Evolutionary conservation across 2,329 filamentous ascomycete species (phyloP), one percentile per base, ranked within the genome.

Genomic region (Colletotrichum scovillei): DNA sequence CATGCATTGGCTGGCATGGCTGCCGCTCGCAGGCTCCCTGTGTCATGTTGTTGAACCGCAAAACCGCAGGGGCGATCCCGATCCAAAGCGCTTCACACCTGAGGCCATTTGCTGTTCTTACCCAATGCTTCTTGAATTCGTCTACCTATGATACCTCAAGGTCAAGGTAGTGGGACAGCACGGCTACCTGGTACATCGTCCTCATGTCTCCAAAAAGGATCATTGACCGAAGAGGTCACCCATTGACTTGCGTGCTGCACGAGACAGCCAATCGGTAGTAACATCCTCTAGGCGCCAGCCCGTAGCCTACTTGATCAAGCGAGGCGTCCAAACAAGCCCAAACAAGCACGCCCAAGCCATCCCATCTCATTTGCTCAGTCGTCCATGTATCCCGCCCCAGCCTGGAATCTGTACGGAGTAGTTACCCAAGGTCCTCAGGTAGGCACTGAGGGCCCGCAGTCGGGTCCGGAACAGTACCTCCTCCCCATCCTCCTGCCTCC

Each of bases 51-150:
- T 56, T 70, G 14, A 66, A 73, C 67, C 71, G 67, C 60, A 26
- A 73, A 60, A 56, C 55, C 55, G 55, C 67, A 71, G 35, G 67
- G 62, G 28, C 67, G 71, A 73, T 73, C 70, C 67, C 70, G 60
- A 73, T 73, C 53, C 35, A 70, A 73, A 70, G 66, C 67, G 70
- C 67, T 70, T n/a, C 42, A 49, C 42, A 19, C 42, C 46, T 30
- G 26, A 63, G 49, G 59, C 42, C n/a, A 28, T 16, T 56, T 16
- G 8, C 28, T 24, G 55, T 22, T n/a, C 42, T 19, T n/a, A n/a
- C 8, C 42, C 16, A 9, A n/a, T 19, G 19, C 42, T n/a, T n/a
- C 42, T 49, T 49, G 42, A 49, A 19, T 9, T 49, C 42, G 6
- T 49, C 42, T 49, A 46, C 30, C 8, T 12, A 14, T 5, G 35